Percentiles rank a stretch among this genome's conserved stretches.
Evolutionary conservation across 805 yeast genomes (phyloP).

Genomic region (Ascoidea rubescens): DNA sequence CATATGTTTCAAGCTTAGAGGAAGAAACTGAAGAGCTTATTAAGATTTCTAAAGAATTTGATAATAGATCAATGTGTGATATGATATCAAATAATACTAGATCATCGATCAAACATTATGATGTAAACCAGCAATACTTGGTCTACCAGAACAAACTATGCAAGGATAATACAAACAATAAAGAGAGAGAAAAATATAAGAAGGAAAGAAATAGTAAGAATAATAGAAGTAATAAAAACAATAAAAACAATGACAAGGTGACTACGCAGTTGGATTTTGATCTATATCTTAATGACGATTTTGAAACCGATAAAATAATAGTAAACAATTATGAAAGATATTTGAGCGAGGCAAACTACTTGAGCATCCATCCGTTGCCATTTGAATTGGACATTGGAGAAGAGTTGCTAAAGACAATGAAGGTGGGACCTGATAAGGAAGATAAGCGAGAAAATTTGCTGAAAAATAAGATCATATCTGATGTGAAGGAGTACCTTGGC

Average conservation of each 20-base stretch:
- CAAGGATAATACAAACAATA: too few relatives aligned
- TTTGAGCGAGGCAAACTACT: slow-evolving; percentile 3
- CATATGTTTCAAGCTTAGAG: neutral
- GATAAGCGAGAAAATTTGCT: neutral
- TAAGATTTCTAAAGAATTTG: neutral
- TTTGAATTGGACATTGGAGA: slow-evolving; percentile 25
- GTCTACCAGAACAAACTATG: too few relatives aligned
- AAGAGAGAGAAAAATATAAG: neutral
- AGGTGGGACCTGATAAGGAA: neutral
- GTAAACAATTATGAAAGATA: neutral
- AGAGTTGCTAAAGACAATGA: slow-evolving; percentile 16
- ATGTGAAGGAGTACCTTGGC: too few relatives aligned
- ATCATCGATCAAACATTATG: neutral
- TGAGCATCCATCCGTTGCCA: slow-evolving; percentile 20
- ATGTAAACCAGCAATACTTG: neutral
- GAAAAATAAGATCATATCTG: neutral
- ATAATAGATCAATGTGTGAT: neutral
- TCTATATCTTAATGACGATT: slow-evolving; percentile 19
- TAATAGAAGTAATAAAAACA: too few relatives aligned
- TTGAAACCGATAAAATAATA: neutral
- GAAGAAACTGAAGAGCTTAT: too few relatives aligned
- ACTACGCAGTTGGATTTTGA: slow-evolving; percentile 24
- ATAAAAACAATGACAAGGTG: slow-evolving; percentile 1
- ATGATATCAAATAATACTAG: neutral
- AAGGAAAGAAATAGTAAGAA: neutral